Conservation (phyloP, 2,329 filamentous ascomycete species). For the Chaetothyriales sp. region DNA sequence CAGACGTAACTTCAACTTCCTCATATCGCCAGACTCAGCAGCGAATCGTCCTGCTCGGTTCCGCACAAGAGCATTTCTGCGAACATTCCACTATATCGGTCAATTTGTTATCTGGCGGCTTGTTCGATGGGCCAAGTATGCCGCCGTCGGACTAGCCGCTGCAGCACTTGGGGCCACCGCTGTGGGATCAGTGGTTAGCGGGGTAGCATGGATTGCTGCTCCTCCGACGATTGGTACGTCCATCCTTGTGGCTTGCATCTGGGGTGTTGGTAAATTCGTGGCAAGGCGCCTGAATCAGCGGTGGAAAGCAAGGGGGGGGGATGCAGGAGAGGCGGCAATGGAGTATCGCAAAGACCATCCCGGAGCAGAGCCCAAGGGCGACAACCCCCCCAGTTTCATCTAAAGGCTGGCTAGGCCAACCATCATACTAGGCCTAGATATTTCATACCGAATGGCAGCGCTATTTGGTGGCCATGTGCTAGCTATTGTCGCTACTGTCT, state of each 20-base stretch:
- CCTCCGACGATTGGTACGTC: conserved; percentile 15
- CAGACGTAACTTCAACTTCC: conserved; percentile 16
- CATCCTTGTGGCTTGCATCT: conserved; percentile 13
- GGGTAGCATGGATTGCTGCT: conserved; percentile 15
- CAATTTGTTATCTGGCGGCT: conserved; percentile 18
- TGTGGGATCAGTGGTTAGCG: conserved; percentile 12
- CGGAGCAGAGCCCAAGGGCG: background rate
- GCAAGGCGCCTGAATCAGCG: conserved; percentile 11
- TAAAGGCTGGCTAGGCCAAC: background rate
- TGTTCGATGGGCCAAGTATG: conserved; percentile 18
- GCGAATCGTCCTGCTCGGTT: conserved; percentile 10
- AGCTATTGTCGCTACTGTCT: too few relatives aligned
- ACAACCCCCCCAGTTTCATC: background rate
- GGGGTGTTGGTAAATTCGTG: conserved; percentile 15
- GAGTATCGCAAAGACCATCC: conserved; percentile 8
- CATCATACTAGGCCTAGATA: too few relatives aligned
- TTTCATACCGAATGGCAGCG: background rate
- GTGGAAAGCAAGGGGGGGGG: conserved; percentile 13
- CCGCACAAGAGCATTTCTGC: conserved; percentile 16
- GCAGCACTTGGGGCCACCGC: conserved; percentile 16
- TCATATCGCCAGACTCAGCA: conserved; percentile 8
- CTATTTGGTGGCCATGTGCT: background rate
- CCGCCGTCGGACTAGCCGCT: conserved; percentile 13
- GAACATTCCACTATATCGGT: conserved; percentile 11
- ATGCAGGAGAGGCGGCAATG: conserved; percentile 10